Conservation (phyloP, 2,329 filamentous ascomycete species). For the Fusarium tuaranense region DNA sequence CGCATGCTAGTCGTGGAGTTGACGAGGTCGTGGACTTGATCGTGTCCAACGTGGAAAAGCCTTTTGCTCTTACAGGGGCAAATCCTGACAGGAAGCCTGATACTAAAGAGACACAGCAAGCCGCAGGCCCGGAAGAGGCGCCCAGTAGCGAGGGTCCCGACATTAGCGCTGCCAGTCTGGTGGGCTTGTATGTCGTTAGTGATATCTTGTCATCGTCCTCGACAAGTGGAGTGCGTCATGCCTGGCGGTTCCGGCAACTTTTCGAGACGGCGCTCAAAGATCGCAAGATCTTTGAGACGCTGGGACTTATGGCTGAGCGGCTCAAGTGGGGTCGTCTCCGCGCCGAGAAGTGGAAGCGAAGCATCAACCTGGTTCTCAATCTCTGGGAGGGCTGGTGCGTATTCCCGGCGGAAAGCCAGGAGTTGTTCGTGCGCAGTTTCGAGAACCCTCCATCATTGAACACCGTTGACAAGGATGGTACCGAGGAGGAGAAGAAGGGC, state of each 20-base stretch:
- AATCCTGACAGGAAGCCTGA: slow-evolving; percentile 67
- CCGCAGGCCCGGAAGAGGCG: slow-evolving; percentile 48
- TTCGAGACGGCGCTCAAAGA: slow-evolving; percentile 79
- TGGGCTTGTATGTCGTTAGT: slow-evolving; percentile 81
- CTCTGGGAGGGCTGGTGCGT: slow-evolving; percentile 80
- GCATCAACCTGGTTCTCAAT: slow-evolving; percentile 74
- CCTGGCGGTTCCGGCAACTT: slow-evolving; percentile 86
- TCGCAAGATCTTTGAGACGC: slow-evolving; percentile 77
- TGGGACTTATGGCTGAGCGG: slow-evolving; percentile 79
- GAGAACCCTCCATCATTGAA: slow-evolving; percentile 71
- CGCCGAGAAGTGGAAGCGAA: slow-evolving; percentile 87
- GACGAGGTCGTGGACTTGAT: slow-evolving; percentile 94
- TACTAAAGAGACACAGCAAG: slow-evolving; percentile 46
- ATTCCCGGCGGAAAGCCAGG: slow-evolving; percentile 80
- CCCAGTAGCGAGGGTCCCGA: slow-evolving; percentile 64
- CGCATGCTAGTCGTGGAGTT: slow-evolving; percentile 84
- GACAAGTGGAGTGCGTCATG: slow-evolving; percentile 82
- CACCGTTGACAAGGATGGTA: slow-evolving; percentile 41
- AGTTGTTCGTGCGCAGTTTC: slow-evolving; percentile 77
- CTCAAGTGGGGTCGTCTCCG: slow-evolving; percentile 84
- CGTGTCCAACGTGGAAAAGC: slow-evolving; percentile 82
- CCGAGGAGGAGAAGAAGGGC: slow-evolving; percentile 49
- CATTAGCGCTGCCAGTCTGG: slow-evolving; percentile 78
- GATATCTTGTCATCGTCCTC: slow-evolving; percentile 85
- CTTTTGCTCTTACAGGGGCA: slow-evolving; percentile 78